Evolutionary conservation across 2,329 filamentous ascomycete genomes (phyloP).

Genomic region (Colletotrichum chlorophyti): DNA sequence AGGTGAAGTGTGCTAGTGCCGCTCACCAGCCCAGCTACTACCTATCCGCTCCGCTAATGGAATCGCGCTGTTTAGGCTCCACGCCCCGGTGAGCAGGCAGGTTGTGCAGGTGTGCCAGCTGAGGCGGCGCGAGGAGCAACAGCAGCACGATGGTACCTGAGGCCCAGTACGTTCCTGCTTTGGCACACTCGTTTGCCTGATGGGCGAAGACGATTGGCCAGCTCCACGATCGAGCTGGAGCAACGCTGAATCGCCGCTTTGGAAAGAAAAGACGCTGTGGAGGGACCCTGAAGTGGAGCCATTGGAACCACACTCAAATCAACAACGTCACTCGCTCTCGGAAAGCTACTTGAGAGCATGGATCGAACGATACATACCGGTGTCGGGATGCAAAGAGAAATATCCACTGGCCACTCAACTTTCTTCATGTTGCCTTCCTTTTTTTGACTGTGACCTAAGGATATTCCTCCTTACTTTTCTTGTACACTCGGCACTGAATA

Average conservation of each 20-base stretch:
- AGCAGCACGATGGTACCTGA: conserved; percentile 15
- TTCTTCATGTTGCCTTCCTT: neutral
- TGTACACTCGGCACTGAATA: too few relatives aligned
- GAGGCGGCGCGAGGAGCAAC: conserved; percentile 17
- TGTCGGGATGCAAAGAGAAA: conserved; percentile 1
- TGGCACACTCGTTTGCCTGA: neutral
- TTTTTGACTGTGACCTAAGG: too few relatives aligned
- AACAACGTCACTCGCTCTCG: conserved; percentile 30
- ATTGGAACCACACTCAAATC: conserved; percentile 24
- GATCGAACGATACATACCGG: conserved; percentile 4
- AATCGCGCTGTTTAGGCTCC: conserved; percentile 1
- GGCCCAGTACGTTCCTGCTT: conserved; percentile 13
- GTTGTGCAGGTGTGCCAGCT: conserved; percentile 24
- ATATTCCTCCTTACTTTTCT: too few relatives aligned
- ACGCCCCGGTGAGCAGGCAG: conserved; percentile 6
- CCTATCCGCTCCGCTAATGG: neutral
- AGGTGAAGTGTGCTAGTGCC: too few relatives aligned
- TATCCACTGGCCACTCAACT: neutral
- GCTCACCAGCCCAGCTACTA: conserved; percentile 18
- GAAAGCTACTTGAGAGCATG: conserved; percentile 5
- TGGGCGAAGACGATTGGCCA: conserved; percentile 9
- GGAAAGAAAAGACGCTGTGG: conserved; percentile 19
- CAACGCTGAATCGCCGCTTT: conserved; percentile 23
- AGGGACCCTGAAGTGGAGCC: conserved; percentile 26
- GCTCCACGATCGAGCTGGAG: conserved; percentile 17